Base-by-base conservation (phyloP, 177 flowering plant genomes). In the Vitis hybrid region DNA sequence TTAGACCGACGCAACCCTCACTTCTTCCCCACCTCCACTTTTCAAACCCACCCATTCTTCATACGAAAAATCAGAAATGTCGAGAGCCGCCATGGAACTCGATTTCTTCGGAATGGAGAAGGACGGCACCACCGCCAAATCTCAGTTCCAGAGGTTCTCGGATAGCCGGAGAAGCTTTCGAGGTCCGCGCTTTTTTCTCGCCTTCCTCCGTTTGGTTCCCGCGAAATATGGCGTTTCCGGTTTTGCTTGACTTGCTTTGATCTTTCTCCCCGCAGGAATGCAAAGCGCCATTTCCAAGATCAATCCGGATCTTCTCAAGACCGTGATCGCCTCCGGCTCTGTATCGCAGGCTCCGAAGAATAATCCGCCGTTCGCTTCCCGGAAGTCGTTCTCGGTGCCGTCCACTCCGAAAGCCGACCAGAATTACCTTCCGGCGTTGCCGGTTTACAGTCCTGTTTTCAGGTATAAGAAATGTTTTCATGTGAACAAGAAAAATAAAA, bases 241-340 rank as follows among this genome's bases (percentile, higher is more conserved):
- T 40, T 40, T 40, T 5, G 45, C 45, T 40, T 26, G 30, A 26
- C 30, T 40, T 40, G 45, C 45, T 40, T 40, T 40, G 45, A 40
- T 40, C 8, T 34, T n/a, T 10, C 30, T 26, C 30, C 60, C 14
- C 72, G 2, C 71, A 91, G 97, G 75, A 4, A 64, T 87, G 51
- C 92, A 87, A 45, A 72, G 68, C 51, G 86, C 86, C 14, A 79
- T 89, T 56, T 83, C 92, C 4, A 84, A 85, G 82, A 89, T 90
- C 21, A 79, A 85, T 64, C 91, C 94, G 0, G 86, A 86, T 70
- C 34, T 87, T 18, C 71, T 89, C 26, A 89, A 84, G 73, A 62
- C 80, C 18, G 74, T 88, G 62, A 81, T 90, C 13, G 77, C 77
- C 1, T 81, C 86, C 40, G 81, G 80, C 17, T 61, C 59, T 34